A percentile compares a stretch with the other conserved stretches of the same genome.
Evolutionary conservation across 2,329 filamentous ascomycete species (phyloP).

Genomic region (Diplodia scrobiculata): DNA sequence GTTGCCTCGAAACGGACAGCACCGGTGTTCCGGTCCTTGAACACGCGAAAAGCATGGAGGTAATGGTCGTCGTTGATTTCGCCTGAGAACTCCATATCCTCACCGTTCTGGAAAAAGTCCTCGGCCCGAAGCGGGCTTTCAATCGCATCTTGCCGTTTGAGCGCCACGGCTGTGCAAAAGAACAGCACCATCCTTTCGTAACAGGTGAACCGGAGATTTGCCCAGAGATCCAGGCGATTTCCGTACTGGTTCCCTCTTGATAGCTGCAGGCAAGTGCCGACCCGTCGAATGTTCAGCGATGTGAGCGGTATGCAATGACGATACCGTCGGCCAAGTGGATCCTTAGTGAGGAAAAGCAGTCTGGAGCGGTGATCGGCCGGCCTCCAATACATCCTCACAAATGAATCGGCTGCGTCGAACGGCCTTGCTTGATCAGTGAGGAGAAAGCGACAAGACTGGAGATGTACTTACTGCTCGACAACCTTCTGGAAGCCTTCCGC

Average conservation of each 20-base stretch:
- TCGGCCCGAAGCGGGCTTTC: constrained; percentile 47
- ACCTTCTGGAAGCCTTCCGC: constrained; percentile 49
- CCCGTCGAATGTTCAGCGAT: constrained; percentile 48
- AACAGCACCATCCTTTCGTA: constrained; percentile 63
- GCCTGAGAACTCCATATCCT: constrained; percentile 54
- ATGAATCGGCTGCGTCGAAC: constrained; percentile 53
- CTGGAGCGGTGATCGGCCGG: constrained; percentile 55
- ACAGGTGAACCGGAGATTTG: constrained; percentile 56
- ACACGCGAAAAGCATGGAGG: constrained; percentile 59
- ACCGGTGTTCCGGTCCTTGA: constrained; percentile 54
- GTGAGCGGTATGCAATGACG: constrained; percentile 55
- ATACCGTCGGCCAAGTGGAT: constrained; percentile 45
- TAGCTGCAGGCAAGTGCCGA: constrained; percentile 47
- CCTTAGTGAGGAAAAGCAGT: constrained; percentile 56
- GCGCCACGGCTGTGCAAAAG: constrained; percentile 59
- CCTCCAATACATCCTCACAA: constrained; percentile 56
- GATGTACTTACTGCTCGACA: constrained; percentile 41
- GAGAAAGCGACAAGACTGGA: not conserved
- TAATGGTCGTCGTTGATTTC: constrained; percentile 56
- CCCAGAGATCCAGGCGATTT: constrained; percentile 54
- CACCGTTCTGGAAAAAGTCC: constrained; percentile 52
- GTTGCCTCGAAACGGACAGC: constrained; percentile 61
- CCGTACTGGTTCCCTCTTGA: constrained; percentile 46
- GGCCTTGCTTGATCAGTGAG: constrained; percentile 39
- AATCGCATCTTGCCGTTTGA: constrained; percentile 59